Evolutionary conservation across 1,284 basidiomycete species (phyloP).

Genomic region (Ustilago xerochloae): DNA sequence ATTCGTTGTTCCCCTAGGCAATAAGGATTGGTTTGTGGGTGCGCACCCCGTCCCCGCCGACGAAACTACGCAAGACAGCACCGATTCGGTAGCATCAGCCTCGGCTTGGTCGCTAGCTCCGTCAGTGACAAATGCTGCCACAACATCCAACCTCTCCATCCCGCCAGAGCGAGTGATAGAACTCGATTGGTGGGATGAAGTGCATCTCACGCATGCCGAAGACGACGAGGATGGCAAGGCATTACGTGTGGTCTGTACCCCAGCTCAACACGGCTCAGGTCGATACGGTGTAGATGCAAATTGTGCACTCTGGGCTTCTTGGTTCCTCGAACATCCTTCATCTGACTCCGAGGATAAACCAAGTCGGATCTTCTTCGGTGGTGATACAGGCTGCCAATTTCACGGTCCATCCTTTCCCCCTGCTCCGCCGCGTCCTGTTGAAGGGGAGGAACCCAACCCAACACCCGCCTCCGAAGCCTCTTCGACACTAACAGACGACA

Average conservation of each 20-base stretch:
- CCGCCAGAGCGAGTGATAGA: slow-evolving; percentile 52
- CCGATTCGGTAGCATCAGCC: slow-evolving; percentile 1
- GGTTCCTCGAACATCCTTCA: slow-evolving; percentile 52
- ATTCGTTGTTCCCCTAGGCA: slow-evolving; percentile 64
- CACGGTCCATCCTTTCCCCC: slow-evolving; percentile 45
- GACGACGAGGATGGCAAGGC: background rate
- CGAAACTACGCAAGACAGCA: background rate
- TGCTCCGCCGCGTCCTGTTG: slow-evolving; percentile 16
- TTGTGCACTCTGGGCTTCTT: slow-evolving; percentile 59
- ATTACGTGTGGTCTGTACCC: slow-evolving; percentile 54
- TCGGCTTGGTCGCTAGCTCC: slow-evolving; percentile 21
- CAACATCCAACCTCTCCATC: slow-evolving; percentile 40
- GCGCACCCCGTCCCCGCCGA: background rate
- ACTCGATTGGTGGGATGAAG: slow-evolving; percentile 66
- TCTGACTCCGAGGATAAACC: background rate
- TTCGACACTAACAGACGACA: slow-evolving; percentile 1
- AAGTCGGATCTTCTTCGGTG: slow-evolving; percentile 58
- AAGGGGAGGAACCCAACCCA: background rate
- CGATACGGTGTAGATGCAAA: slow-evolving; percentile 54
- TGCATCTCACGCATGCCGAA: slow-evolving; percentile 14
- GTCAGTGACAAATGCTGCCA: slow-evolving; percentile 12
- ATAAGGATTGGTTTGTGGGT: slow-evolving; percentile 58
- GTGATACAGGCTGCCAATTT: slow-evolving; percentile 65
- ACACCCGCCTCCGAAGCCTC: slow-evolving; percentile 6
- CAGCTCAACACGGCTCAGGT: slow-evolving; percentile 65